Evolutionary conservation across 1,139 yeast species (phyloP).

Genomic region (Lodderomyces oxycetoniae): DNA sequence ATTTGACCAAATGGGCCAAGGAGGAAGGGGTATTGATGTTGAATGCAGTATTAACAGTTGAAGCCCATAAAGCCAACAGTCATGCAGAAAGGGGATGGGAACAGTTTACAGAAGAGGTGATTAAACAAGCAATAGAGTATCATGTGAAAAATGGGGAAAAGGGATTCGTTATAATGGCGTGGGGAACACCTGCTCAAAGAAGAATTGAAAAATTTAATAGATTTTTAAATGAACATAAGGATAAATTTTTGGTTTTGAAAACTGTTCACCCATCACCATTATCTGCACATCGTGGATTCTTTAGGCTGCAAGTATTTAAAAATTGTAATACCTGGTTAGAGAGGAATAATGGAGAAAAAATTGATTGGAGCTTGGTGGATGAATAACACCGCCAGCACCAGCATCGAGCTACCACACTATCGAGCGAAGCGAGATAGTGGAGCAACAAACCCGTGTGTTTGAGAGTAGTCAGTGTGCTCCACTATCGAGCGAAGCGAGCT

Average conservation of each 20-base stretch:
- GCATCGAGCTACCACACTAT: no score
- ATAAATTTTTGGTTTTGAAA: conserved; percentile 48
- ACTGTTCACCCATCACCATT: conserved; percentile 95
- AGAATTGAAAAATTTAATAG: conserved; percentile 45
- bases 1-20: conserved; percentile 77
- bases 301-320: conserved; percentile 64
- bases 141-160: conserved; percentile 13
- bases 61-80: conserved; percentile 90
- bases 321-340: conserved; percentile 73
- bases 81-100: conserved; percentile 96
- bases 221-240: conserved; percentile 20
- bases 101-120: conserved; percentile 69
- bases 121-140: conserved; percentile 42
- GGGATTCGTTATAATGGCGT: conserved; percentile 80
- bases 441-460: no score
- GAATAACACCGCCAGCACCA: no score
- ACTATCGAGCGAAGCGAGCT: no score
- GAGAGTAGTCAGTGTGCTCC: no score
- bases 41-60: conserved; percentile 87
- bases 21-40: conserved; percentile 78
- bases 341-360: conserved; percentile 39
- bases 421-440: no score
- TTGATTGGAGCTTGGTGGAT: conserved; percentile 56
- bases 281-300: conserved; percentile 82
- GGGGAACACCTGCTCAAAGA: conserved; percentile 94